Evolutionary conservation across 108 stramenopile species (phyloP), one percentile per base, ranked within the genome.

Genomic region (Mayamaea pseudoterrestris): DNA sequence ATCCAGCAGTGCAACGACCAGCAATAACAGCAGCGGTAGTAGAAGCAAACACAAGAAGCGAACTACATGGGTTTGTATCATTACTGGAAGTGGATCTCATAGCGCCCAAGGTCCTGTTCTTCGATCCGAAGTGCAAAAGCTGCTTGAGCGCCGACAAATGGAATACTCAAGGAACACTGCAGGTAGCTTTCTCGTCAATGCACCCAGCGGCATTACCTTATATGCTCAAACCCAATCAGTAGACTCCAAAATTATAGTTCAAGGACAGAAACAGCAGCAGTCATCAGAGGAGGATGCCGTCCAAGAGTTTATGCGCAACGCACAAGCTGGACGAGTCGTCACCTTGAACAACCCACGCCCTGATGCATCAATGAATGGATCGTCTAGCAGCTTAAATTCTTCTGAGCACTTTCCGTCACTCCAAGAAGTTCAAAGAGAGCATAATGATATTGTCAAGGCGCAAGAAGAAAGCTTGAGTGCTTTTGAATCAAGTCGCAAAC

Each of bases 71-170:
- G 50, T 51, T 11, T 13, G 35, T 5, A 39, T 51, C 36, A 36
- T 51, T 22, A 51, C 50, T 5, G 50, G 50, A 35, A 51, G 24
- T 1, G 50, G 50, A 36, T 24, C 22, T 3, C 50, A 51, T 25
- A 37, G 35, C 12, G 20, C 30, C 21, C 17, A 37, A 11, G 50
- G 50, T 51, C 50, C 50, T 16, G 35, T 51, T 2, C 22, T 51
- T 7, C 34, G 50, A 21, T 26, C 27, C 12, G 34, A 34, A 1
- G 50, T 51, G 34, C 35, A 51, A 51, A 32, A 25, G 2, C n/a
- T 51, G 13, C 25, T 51, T 22, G 24, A 34, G 2, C 30, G 35
- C 3, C 2, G 50, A 24, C 11, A 39, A 2, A 51, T 51, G 50
- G 6, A 39, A 2, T 51, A 23, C 13, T 1, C 11, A 4, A 12